These are phyloP conservation scores for Medicago ruthenica DNA, from an alignment of 306 rosid species.

Conservation along the genomic window DNA sequence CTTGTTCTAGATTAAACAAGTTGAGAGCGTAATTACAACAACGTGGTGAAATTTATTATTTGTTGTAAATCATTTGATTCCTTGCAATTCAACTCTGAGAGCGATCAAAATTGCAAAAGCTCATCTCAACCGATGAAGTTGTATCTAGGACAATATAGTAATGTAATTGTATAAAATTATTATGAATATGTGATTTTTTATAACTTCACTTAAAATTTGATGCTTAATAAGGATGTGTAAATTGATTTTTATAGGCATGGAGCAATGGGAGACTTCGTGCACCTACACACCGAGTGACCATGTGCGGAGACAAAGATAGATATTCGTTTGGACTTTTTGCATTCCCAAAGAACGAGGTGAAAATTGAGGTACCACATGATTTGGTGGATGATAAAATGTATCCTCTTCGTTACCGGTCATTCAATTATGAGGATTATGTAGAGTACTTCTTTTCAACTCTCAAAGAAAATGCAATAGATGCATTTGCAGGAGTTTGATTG, in stretches of 20 bases:
- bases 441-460: conserved; percentile 46
- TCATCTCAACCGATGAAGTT: too few relatives aligned
- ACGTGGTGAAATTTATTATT: too few relatives aligned
- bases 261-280: conserved; percentile 70
- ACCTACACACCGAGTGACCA: conserved; percentile 54
- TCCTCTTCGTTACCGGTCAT: conserved; percentile 58
- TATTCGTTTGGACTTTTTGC: conserved; percentile 51
- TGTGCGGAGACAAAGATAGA: conserved; percentile 57
- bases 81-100: too few relatives aligned
- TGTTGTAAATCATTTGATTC: too few relatives aligned
- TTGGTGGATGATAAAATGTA: conserved; percentile 55
- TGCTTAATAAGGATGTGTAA: too few relatives aligned
- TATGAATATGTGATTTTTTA: too few relatives aligned
- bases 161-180: too few relatives aligned
- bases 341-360: conserved; percentile 48
- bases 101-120: too few relatives aligned
- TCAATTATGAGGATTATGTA: conserved; percentile 50
- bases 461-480: conserved; percentile 54
- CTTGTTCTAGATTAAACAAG: too few relatives aligned
- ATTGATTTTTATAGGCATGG: conserved; percentile 59
- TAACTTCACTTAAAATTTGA: not conserved
- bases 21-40: too few relatives aligned
- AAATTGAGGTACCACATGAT: conserved; percentile 57
- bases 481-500: conserved; percentile 51
- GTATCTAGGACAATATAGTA: too few relatives aligned